A percentile compares a stretch with the other conserved stretches of the same genome.
Evolutionary conservation across 257 asterid species (phyloP).

Genomic region (Agastache rugosa): DNA sequence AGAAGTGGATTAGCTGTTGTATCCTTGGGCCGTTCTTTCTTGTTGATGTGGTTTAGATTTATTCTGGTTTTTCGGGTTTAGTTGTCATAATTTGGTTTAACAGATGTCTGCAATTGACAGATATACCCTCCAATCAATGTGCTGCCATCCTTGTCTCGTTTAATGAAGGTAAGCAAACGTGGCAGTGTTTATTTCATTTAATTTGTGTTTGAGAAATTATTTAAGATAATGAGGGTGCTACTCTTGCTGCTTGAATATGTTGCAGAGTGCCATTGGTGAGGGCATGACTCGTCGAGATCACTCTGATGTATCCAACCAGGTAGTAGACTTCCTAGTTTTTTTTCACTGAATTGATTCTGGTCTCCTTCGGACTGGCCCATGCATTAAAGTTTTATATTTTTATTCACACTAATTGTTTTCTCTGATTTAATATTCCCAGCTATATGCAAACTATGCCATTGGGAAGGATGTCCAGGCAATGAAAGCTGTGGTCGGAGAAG

Average conservation of each 20-base stretch:
- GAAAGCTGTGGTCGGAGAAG: conserved; percentile 94
- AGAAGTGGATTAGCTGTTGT: conserved; percentile 15
- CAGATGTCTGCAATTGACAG: conserved; percentile 47
- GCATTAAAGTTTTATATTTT: neutral
- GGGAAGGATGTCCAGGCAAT: conserved; percentile 90
- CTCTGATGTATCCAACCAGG: conserved; percentile 98
- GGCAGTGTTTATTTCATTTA: conserved; percentile 21
- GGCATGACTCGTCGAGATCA: conserved; percentile 99
- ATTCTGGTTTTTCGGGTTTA: neutral
- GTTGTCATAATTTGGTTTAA: conserved; percentile 34
- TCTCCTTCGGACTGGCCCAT: no score
- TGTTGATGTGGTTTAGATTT: neutral
- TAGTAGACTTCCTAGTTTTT: conserved; percentile 15
- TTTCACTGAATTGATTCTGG: neutral
- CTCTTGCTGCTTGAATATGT: conserved; percentile 19
- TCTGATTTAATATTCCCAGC: conserved; percentile 40
- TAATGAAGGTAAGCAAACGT: conserved; percentile 74
- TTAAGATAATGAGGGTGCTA: conserved; percentile 17
- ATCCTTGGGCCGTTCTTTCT: neutral
- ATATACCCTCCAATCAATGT: conserved; percentile 97
- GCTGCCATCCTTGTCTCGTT: conserved; percentile 95
- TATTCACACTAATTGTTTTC: neutral
- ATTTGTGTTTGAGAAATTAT: conserved; percentile 6
- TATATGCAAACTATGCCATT: conserved; percentile 83
- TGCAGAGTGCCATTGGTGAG: conserved; percentile 99